phyloP scores from a whole-genome alignment of 2,329 filamentous ascomycete genomes.

The Trichoderma aggressivum region DNA sequence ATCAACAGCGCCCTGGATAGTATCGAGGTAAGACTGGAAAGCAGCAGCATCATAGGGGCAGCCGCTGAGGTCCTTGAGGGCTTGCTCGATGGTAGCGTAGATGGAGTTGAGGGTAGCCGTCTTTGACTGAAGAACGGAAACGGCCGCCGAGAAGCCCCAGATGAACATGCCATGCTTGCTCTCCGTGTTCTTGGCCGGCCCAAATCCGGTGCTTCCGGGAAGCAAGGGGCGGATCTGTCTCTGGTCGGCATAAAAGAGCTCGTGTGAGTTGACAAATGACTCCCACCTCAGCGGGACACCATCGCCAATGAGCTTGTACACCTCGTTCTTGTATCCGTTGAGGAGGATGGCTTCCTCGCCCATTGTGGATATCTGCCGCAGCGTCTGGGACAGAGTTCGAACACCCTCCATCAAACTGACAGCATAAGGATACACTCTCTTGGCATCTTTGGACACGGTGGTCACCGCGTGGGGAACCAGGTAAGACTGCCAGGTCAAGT shows the following conservation, averaged over 20 bases:
- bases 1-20: slow-evolving; percentile 88
- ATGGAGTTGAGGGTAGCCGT: slow-evolving; percentile 75
- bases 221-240: slow-evolving; percentile 45
- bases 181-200: slow-evolving; percentile 58
- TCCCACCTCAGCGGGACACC: slow-evolving; percentile 93
- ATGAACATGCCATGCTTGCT: slow-evolving; percentile 97
- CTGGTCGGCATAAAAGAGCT: slow-evolving; percentile 64
- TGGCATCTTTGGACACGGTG: slow-evolving; percentile 97
- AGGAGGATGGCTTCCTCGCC: slow-evolving; percentile 81
- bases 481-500: slow-evolving; percentile 91
- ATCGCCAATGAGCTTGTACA: slow-evolving; percentile 77
- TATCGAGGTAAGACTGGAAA: slow-evolving; percentile 77
- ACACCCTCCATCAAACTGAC: slow-evolving; percentile 99
- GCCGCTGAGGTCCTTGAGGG: slow-evolving; percentile 75
- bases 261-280: slow-evolving; percentile 95
- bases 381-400: slow-evolving; percentile 86
- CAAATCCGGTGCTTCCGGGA: slow-evolving; percentile 39
- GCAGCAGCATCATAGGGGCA: slow-evolving; percentile 79
- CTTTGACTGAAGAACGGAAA: slow-evolving; percentile 85
- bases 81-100: slow-evolving; percentile 76
- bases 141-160: slow-evolving; percentile 82
- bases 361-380: slow-evolving; percentile 80
- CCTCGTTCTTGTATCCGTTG: slow-evolving; percentile 87
- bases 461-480: slow-evolving; percentile 91
- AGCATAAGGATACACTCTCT: slow-evolving; percentile 95